phyloP scores from a whole-genome alignment of 2,329 filamentous ascomycete species.

The Arthroderma uncinatum region DNA sequence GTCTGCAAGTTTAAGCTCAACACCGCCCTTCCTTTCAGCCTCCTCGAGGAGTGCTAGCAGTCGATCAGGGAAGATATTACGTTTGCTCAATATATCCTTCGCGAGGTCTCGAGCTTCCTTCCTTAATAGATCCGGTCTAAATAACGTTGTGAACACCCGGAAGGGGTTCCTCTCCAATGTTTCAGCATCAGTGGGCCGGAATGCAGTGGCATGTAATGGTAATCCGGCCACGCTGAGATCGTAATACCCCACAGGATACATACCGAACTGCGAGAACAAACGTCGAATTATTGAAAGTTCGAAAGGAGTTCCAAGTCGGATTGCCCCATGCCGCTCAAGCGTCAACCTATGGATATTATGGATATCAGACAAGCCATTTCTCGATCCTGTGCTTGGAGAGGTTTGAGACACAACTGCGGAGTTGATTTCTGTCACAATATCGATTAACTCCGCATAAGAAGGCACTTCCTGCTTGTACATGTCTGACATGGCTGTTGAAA shows the following conservation, averaged over 20 bases:
- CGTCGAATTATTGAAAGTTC: constrained; percentile 37
- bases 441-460: constrained; percentile 24
- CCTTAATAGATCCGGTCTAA: constrained; percentile 35
- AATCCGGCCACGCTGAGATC: constrained; percentile 39
- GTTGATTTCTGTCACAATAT: constrained; percentile 24
- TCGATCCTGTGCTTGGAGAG: not conserved
- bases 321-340: constrained; percentile 38
- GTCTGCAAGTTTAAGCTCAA: constrained; percentile 24
- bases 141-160: constrained; percentile 33
- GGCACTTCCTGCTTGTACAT: constrained; percentile 29
- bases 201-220: constrained; percentile 44
- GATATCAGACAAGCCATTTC: constrained; percentile 3
- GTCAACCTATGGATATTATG: constrained; percentile 18
- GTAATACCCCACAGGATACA: constrained; percentile 44
- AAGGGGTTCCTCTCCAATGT: constrained; percentile 38
- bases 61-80: constrained; percentile 35
- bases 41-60: constrained; percentile 30
- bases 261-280: constrained; percentile 39
- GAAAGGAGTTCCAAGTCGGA: constrained; percentile 37
- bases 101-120: constrained; percentile 26
- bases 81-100: constrained; percentile 24
- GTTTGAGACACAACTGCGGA: constrained; percentile 10
- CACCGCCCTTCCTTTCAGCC: constrained; percentile 23
- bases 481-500: constrained; percentile 25
- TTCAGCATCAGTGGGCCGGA: constrained; percentile 32